A percentile compares a stretch with the other conserved stretches of the same genome.
phyloP scores from a whole-genome alignment of 805 yeast species.

The Sugiyamaella qingdaonensis region DNA sequence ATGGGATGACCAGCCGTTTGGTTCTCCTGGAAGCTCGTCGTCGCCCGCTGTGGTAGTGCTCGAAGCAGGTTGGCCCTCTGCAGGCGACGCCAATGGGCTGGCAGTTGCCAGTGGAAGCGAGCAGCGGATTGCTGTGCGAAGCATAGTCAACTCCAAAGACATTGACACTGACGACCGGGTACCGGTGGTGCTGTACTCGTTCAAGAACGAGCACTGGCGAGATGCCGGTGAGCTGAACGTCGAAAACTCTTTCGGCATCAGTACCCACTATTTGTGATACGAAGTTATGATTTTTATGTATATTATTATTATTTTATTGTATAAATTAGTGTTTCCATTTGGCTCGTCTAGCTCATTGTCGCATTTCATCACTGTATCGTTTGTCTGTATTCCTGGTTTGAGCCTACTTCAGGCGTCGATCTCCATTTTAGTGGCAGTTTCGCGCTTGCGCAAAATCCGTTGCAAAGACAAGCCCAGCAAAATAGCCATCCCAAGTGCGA shows the following conservation, averaged over 20 bases:
- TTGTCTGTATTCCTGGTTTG: too few relatives aligned
- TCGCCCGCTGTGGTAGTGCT: constrained; percentile 50
- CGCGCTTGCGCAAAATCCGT: too few relatives aligned
- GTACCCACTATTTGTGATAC: constrained; percentile 8
- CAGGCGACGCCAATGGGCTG: constrained; percentile 63
- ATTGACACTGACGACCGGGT: constrained; percentile 11
- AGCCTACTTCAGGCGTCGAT: too few relatives aligned
- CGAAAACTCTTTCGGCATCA: constrained; percentile 22
- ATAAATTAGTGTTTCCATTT: too few relatives aligned
- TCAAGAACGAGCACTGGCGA: constrained; percentile 22
- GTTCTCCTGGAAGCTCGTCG: neutral
- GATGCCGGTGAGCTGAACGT: constrained; percentile 22
- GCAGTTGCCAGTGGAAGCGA: constrained; percentile 68
- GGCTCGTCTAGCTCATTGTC: too few relatives aligned
- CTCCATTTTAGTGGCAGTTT: too few relatives aligned
- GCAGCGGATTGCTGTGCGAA: constrained; percentile 62
- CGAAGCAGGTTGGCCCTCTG: constrained; percentile 88
- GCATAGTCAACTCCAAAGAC: constrained; percentile 42
- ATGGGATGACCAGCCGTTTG: neutral
- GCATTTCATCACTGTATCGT: too few relatives aligned
- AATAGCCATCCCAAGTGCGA: too few relatives aligned
- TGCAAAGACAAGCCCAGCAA: too few relatives aligned
- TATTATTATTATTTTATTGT: too few relatives aligned
- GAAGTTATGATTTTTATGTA: neutral
- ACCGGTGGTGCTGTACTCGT: constrained; percentile 19